Evolutionary conservation across 495 filamentous ascomycete genomes (phyloP).

Genomic region (Aspergillus coremiiformis): DNA sequence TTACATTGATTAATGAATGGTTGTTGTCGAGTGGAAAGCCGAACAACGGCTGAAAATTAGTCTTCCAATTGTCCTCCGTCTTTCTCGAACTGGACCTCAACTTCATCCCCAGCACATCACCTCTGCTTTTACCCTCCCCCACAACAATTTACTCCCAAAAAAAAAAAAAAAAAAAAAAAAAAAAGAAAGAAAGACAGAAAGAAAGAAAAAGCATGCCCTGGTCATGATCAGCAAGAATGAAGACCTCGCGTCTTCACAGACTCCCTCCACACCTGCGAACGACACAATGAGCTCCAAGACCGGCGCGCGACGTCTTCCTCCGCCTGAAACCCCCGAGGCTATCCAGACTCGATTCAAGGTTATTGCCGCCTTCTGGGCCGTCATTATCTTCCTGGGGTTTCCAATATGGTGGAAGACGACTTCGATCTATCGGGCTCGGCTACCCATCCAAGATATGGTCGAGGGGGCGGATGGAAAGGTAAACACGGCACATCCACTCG

Average conservation of each 20-base stretch:
- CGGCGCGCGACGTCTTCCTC: constrained; percentile 43
- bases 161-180: too few species aligned
- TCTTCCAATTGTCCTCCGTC: constrained; percentile 1
- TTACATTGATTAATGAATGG: too few species aligned
- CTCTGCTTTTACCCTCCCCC: too few species aligned
- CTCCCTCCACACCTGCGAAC: constrained; percentile 4
- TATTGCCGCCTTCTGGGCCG: constrained; percentile 84
- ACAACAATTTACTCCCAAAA: too few species aligned
- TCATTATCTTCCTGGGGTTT: constrained; percentile 76
- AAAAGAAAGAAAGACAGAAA: too few species aligned
- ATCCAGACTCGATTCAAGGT: constrained; percentile 61
- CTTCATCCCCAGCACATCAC: too few species aligned
- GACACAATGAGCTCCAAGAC: constrained; percentile 17
- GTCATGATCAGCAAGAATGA: constrained; percentile 35
- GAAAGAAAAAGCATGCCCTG: constrained; percentile 39
- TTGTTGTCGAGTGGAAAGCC: too few species aligned
- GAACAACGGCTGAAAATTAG: too few species aligned
- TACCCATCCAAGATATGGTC: constrained; percentile 82
- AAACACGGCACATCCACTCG: constrained; percentile 5
- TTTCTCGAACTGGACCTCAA: too few species aligned
- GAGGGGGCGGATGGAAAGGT: constrained; percentile 93
- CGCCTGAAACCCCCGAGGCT: constrained; percentile 66
- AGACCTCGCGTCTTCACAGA: constrained; percentile 32
- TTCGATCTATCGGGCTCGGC: constrained; percentile 76
- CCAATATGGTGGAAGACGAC: constrained; percentile 99